Evolutionary conservation across 345 rosid genomes (phyloP).

Genomic region (Camelina hispida): DNA sequence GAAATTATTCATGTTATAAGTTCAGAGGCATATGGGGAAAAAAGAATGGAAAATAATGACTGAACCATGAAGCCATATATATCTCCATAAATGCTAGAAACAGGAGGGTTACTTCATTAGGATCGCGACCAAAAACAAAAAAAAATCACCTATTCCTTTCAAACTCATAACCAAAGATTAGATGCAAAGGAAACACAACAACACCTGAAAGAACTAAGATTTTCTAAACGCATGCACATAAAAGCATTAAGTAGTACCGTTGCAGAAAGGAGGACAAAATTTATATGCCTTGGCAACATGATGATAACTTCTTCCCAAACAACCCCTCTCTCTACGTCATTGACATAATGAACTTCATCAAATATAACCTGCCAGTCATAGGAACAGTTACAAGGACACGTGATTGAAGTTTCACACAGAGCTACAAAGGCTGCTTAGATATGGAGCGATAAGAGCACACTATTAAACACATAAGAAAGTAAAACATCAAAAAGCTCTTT

Average conservation of each 20-base stretch:
- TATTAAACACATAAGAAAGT: constrained; percentile 31
- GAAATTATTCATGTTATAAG: constrained; percentile 15
- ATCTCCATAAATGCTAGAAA: constrained; percentile 23
- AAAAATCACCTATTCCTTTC: constrained; percentile 12
- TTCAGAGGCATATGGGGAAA: neutral
- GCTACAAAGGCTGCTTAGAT: constrained; percentile 16
- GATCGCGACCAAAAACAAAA: neutral
- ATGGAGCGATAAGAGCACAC: constrained; percentile 29
- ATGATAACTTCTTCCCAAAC: constrained; percentile 99
- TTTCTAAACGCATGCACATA: constrained; percentile 11
- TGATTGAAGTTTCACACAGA: constrained; percentile 18
- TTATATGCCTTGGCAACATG: constrained; percentile 96
- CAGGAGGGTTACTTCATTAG: neutral
- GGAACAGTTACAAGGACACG: constrained; percentile 33
- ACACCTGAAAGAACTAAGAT: neutral
- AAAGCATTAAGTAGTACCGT: constrained; percentile 61
- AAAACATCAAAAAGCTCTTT: constrained; percentile 42
- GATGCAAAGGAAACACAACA: constrained; percentile 18
- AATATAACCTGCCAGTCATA: constrained; percentile 79
- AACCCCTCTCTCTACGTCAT: constrained; percentile 97
- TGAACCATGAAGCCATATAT: constrained; percentile 27
- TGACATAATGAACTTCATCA: constrained; percentile 98
- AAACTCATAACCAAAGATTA: constrained; percentile 21
- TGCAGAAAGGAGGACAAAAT: constrained; percentile 94
- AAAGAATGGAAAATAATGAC: constrained; percentile 14